phyloP scores from a whole-genome alignment of 129 eudicot species.

The Escallonia rubra region DNA sequence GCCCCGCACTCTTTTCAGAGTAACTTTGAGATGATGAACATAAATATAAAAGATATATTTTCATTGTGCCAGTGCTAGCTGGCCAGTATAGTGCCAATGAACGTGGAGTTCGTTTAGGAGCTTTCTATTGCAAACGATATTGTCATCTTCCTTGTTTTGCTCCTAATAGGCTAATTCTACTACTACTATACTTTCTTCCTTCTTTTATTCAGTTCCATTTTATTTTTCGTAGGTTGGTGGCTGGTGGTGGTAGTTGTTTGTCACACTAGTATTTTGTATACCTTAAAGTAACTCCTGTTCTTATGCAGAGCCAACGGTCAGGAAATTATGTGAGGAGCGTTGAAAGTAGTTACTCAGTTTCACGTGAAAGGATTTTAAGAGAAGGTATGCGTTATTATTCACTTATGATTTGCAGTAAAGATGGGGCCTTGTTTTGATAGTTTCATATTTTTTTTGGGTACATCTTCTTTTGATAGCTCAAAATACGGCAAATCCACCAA shows the following conservation, averaged over 20 bases:
- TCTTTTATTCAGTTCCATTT: not conserved
- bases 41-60: too few relatives aligned
- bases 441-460: too few relatives aligned
- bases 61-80: too few relatives aligned
- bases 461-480: too few relatives aligned
- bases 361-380: slow-evolving; percentile 41
- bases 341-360: slow-evolving; percentile 24
- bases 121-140: too few relatives aligned
- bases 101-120: too few relatives aligned
- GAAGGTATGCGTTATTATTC: slow-evolving; percentile 24
- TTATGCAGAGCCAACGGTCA: slow-evolving; percentile 33
- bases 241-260: not conserved
- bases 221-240: not conserved
- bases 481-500: too few relatives aligned
- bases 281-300: not conserved
- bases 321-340: slow-evolving; percentile 33
- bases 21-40: too few relatives aligned
- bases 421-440: too few relatives aligned
- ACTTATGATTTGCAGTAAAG: not conserved
- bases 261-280: not conserved
- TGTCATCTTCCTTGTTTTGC: not conserved
- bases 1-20: too few relatives aligned
- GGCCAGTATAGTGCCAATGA: too few relatives aligned
- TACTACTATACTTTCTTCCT: not conserved
- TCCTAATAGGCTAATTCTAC: not conserved